These are phyloP conservation scores for Exophiala sideris DNA, from an alignment of 2,329 filamentous ascomycete species.

Conservation along the genomic window DNA sequence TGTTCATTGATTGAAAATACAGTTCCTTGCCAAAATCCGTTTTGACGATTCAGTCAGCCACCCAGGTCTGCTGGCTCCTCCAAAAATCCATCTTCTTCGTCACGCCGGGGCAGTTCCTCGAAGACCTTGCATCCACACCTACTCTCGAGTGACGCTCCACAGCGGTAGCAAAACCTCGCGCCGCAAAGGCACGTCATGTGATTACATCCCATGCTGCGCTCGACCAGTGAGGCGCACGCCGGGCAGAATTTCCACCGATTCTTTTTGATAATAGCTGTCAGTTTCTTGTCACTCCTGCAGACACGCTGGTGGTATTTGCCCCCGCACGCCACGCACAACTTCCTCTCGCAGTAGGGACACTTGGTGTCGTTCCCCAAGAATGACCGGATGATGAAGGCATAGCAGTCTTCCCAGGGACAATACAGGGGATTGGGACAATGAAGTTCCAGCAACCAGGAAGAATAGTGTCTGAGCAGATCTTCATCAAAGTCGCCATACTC, in stretches of 20 bases:
- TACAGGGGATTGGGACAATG: constrained; percentile 6
- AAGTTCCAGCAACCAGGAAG: constrained; percentile 1
- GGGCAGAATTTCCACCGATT: not conserved
- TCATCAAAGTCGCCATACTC: not conserved
- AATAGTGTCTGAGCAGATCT: not conserved
- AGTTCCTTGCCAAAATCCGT: too few species aligned
- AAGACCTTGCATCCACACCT: too few species aligned
- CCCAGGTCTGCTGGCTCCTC: too few species aligned
- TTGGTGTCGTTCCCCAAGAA: not conserved
- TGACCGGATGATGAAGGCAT: not conserved
- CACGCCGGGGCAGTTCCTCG: too few species aligned
- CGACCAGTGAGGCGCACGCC: not conserved
- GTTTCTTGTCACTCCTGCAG: constrained; percentile 1
- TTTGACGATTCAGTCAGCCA: too few species aligned
- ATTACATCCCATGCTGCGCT: not conserved
- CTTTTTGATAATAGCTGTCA: not conserved
- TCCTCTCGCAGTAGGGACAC: constrained; percentile 4
- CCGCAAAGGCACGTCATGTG: not conserved
- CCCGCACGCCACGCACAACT: constrained; percentile 8
- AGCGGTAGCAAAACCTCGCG: not conserved
- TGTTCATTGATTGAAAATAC: too few species aligned
- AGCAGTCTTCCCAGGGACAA: constrained; percentile 10
- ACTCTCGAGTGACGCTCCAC: not conserved
- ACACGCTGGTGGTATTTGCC: constrained; percentile 7
- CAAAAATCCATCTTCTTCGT: too few species aligned